Conservation (phyloP, 768 basidiomycete genomes). For the Tylopilus intermedius region DNA sequence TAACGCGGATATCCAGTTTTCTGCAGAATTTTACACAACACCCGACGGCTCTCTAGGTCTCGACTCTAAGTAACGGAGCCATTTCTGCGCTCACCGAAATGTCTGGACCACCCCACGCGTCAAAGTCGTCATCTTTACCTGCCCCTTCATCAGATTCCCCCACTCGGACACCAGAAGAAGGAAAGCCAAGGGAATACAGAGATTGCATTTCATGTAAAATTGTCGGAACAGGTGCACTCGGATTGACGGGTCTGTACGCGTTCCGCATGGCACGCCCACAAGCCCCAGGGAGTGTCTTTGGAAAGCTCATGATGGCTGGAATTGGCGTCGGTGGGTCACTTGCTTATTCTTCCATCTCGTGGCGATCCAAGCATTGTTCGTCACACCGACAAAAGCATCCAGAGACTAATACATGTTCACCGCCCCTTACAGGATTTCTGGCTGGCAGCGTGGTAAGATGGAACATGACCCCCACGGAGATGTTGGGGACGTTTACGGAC, state of each 20-base stretch:
- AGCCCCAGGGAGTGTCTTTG: constrained; percentile 55
- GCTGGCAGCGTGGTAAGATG: constrained; percentile 29
- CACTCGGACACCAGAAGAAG: constrained; percentile 5
- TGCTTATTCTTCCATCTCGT: background rate
- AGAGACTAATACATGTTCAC: constrained; percentile 8
- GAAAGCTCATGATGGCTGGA: constrained; percentile 59
- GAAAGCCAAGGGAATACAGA: constrained; percentile 22
- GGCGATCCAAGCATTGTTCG: background rate
- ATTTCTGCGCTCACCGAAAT: constrained; percentile 1
- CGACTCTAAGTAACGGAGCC: background rate
- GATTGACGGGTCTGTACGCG: constrained; percentile 62
- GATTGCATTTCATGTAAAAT: constrained; percentile 71
- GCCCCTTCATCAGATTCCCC: background rate
- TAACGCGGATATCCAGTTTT: background rate
- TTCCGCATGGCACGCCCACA: constrained; percentile 57
- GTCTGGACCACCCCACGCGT: constrained; percentile 18
- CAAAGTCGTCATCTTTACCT: background rate
- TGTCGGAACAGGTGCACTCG: constrained; percentile 61
- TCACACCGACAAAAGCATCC: background rate
- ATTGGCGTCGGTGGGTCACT: constrained; percentile 53
- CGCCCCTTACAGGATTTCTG: constrained; percentile 20
- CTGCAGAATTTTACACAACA: background rate
- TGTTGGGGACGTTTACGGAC: constrained; percentile 12
- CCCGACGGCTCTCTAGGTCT: too few relatives aligned
- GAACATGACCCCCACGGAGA: constrained; percentile 27